A percentile compares a stretch with the other conserved stretches of the same genome.
phyloP scores from a whole-genome alignment of 306 rosid species.

The Luffa acutangula region DNA sequence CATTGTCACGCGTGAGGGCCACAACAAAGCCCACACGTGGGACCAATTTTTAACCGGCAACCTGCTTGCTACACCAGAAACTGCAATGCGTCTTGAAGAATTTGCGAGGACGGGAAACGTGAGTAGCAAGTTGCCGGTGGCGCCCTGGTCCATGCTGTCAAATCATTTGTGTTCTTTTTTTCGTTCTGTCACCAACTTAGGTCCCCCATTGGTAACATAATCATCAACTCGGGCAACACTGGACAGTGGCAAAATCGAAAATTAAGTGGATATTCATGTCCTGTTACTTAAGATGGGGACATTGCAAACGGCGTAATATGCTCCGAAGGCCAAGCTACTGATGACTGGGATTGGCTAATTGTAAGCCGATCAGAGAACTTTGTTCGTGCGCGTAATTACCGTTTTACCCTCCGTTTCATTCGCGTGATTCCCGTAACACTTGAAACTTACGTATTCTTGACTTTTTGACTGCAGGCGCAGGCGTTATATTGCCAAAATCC shows the following conservation, averaged over 20 bases:
- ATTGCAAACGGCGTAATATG: background rate
- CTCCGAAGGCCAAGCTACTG: background rate
- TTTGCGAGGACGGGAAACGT: background rate
- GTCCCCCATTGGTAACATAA: background rate
- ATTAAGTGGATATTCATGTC: background rate
- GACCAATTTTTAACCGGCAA: background rate
- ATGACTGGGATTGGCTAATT: background rate
- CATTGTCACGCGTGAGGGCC: constrained; percentile 8
- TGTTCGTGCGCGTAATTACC: background rate
- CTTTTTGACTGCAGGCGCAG: constrained; percentile 15
- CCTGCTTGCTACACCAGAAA: background rate
- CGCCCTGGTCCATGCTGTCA: constrained; percentile 1
- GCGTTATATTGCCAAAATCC: constrained; percentile 14
- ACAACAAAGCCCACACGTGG: background rate
- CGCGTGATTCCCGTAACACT: constrained; percentile 1
- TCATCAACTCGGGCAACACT: background rate
- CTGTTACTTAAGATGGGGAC: background rate
- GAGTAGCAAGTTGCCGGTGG: background rate
- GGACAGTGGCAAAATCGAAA: background rate
- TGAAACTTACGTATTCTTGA: background rate
- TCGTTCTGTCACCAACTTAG: constrained; percentile 4
- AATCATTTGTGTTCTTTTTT: background rate
- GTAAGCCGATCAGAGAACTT: background rate
- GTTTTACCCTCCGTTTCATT: background rate
- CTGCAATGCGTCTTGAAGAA: background rate